phyloP scores from a whole-genome alignment of 2,329 filamentous ascomycete genomes.

The Coleophoma cylindrospora region DNA sequence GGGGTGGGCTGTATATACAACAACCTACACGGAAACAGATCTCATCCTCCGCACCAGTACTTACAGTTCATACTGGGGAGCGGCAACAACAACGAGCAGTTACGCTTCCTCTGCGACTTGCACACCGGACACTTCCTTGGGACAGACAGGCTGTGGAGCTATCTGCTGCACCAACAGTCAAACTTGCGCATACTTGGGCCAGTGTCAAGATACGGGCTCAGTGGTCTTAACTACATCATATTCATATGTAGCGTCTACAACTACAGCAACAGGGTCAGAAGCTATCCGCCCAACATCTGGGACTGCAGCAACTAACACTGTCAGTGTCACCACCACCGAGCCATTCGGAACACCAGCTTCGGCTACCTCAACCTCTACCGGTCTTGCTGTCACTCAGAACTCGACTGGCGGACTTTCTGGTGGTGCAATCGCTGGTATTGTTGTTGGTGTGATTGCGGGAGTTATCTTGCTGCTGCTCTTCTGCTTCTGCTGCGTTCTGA shows the following conservation, averaged over 20 bases:
- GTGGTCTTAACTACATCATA: constrained; percentile 31
- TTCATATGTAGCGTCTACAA: constrained; percentile 30
- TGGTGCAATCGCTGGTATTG: constrained; percentile 76
- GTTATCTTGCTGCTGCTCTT: constrained; percentile 62
- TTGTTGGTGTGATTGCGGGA: constrained; percentile 67
- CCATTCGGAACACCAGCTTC: constrained; percentile 47
- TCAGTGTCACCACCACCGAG: constrained; percentile 40
- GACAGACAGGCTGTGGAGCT: constrained; percentile 58
- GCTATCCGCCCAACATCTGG: constrained; percentile 49
- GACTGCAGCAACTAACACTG: constrained; percentile 48
- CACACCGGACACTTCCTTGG: constrained; percentile 36
- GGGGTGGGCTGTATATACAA: constrained; percentile 34
- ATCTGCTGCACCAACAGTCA: constrained; percentile 69
- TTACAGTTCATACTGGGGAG: constrained; percentile 43
- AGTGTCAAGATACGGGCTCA: constrained; percentile 50
- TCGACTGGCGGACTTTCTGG: constrained; percentile 50
- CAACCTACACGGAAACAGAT: constrained; percentile 55
- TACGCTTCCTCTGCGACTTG: constrained; percentile 38
- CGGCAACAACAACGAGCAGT: constrained; percentile 12
- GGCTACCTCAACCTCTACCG: constrained; percentile 34
- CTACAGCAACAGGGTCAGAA: constrained; percentile 21
- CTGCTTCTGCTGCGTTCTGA: constrained; percentile 69
- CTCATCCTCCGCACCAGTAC: constrained; percentile 51
- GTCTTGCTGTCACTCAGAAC: constrained; percentile 2
- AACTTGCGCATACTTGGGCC: constrained; percentile 55